Base-by-base conservation (phyloP, 1,284 basidiomycete species). In the Takashimella koratensis region DNA sequence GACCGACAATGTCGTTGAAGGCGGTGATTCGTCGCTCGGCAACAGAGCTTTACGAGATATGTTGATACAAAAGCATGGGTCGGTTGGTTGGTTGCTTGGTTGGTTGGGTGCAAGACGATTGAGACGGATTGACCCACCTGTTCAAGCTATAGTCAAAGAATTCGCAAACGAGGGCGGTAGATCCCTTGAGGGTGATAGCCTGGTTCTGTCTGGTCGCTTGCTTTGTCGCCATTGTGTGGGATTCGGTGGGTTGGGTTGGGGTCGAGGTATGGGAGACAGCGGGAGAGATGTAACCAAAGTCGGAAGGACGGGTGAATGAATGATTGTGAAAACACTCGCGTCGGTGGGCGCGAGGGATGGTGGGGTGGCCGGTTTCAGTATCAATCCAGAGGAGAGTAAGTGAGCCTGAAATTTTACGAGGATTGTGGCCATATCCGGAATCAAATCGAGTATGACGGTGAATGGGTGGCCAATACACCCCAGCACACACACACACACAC, bases 61-160 rank as follows among this genome's bases (percentile, higher is more conserved):
- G n/a, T n/a, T n/a, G n/a, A n/a, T n/a, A n/a, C n/a, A n/a, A n/a
- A n/a, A n/a, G n/a, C n/a, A n/a, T n/a, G n/a, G n/a, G n/a, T n/a
- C n/a, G n/a, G n/a, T n/a, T n/a, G n/a, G n/a, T n/a, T n/a, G n/a
- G n/a, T n/a, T n/a, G n/a, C n/a, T n/a, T n/a, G n/a, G n/a, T n/a
- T n/a, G n/a, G n/a, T n/a, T n/a, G n/a, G n/a, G n/a, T n/a, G n/a
- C n/a, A n/a, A n/a, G n/a, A n/a, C n/a, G n/a, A n/a, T n/a, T n/a
- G n/a, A n/a, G n/a, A n/a, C n/a, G n/a, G n/a, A n/a, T n/a, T n/a
- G n/a, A n/a, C 55, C 59, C 68, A 92, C 90, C 87, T 90, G 79
- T 95, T 95, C 60, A 94, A 90, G 21, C 90, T 88, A 76, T 92
- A 98, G 79, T 95, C 94, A 82, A 99, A 98, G 81, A 98, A 98